These are phyloP conservation scores for Limnomonas spitsbergensis DNA, from an alignment of 139 green algal species.

Conservation along the genomic window DNA sequence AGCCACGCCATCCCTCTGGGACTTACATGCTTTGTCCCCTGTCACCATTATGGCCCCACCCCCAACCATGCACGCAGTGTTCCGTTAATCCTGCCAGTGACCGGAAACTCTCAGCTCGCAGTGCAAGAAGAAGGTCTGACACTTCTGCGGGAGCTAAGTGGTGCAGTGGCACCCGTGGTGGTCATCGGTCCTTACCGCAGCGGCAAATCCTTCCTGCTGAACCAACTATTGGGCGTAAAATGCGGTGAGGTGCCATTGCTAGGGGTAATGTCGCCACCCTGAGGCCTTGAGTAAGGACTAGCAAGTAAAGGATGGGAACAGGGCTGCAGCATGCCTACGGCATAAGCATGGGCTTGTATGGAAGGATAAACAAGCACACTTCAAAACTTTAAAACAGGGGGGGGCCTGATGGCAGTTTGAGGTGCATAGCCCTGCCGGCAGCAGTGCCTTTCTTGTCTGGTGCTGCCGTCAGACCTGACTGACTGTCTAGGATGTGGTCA, in stretches of 20 bases:
- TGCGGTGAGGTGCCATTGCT: conserved; percentile 61
- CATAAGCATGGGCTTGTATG: too few relatives aligned
- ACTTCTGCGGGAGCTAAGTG: conserved; percentile 54
- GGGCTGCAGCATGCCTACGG: conserved; percentile 73
- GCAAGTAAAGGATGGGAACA: not conserved
- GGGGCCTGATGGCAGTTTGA: too few relatives aligned
- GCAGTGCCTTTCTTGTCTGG: too few relatives aligned
- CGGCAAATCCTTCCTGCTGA: conserved; percentile 90
- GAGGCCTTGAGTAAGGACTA: not conserved
- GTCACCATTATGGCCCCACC: too few relatives aligned
- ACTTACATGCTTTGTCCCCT: too few relatives aligned
- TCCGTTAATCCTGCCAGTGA: conserved; percentile 67
- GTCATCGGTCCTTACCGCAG: conserved; percentile 89
- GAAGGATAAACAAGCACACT: too few relatives aligned
- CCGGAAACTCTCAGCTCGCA: conserved; percentile 62
- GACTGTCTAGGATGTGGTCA: too few relatives aligned
- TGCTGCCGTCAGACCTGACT: too few relatives aligned
- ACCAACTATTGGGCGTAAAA: conserved; percentile 82
- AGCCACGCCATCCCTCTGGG: too few relatives aligned
- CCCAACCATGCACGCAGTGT: conserved; percentile 19
- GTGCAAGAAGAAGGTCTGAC: conserved; percentile 59
- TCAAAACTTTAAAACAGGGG: too few relatives aligned
- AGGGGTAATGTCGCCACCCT: not conserved
- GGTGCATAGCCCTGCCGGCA: too few relatives aligned
- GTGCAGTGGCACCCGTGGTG: conserved; percentile 63